Base-by-base conservation (phyloP, 1,284 basidiomycete species). In the Cutaneotrichosporon sp. region DNA sequence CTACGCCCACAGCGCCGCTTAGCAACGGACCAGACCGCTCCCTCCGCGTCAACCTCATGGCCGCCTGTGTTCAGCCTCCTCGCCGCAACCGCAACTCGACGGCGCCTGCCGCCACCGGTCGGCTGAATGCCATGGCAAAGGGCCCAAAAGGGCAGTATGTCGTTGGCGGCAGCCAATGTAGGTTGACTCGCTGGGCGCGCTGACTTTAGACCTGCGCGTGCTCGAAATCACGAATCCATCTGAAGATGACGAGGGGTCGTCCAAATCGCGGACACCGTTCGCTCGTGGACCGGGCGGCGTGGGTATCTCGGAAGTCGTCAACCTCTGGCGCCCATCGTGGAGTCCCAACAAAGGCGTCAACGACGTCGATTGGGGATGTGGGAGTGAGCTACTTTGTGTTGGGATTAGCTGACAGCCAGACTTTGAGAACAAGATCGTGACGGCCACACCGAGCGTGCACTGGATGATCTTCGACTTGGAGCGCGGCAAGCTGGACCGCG, bases 381-480 rank as follows among this genome's bases (percentile, higher is more conserved):
- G 87, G 62, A 79, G 91, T 92, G 72, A 71, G 89, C n/a, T 30
- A 6, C 34, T 3, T 57, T 13, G 2, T 42, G 31, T 16, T 38
- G 36, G 34, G 47, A 30, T 7, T 30, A 30, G 46, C 7, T 21
- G 11, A 34, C 18, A 4, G 42, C 4, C 60, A 93, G 91, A 79
- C 13, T 90, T 87, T 78, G 87, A 84, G 71, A 87, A 86, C 75
- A 93, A 92, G 80, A 86, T 94, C 60, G 79, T 92, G 40, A 92
- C 91, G 1, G 91, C 90, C 66, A 89, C 89, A 5, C 84, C 89
- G 9, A 91, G 90, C 69, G 91, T 91, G 0, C 91, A 92, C 69
- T 84, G 93, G 50, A 87, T 92, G 60, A 85, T 92, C 81, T 93
- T 91, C 87, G 91, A 93, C 76, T 73, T 92, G 26, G 86, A 88